Base-by-base conservation (phyloP, 495 filamentous ascomycete species). In the Neurospora sp. region DNA sequence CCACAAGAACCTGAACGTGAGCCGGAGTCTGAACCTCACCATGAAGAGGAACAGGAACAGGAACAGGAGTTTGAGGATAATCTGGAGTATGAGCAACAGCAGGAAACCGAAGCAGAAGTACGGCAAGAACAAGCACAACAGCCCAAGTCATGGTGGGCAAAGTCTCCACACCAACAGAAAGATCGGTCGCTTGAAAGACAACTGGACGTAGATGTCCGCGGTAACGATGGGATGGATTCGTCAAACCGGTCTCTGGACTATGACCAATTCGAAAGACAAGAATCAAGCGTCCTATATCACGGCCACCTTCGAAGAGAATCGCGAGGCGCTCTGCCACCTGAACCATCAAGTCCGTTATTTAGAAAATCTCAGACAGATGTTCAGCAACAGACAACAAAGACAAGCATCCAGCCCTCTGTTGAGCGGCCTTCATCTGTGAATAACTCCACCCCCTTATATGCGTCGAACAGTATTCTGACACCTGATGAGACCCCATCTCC, bases 401-500 rank as follows among this genome's bases (percentile, higher is more conserved):
- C 65, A 65, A 71, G 14, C 16, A 78, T 80, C 47, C 77, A 79
- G 77, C 78, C 78, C 78, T 82, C 79, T 61, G 74, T 80, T 65
- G 77, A 80, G 71, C 78, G 80, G 80, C 74, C 75, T 22, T 80
- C 80, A 77, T 74, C 73, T 75, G 77, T 78, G 74, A 79, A 80
- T 77, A 71, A 77, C 69, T 75, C 81, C 76, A 80, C 77, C 42
- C 74, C 80, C 69, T 77, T 78, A 71, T 77, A 80, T 75, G 79
- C 80, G 12, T 79, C 80, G 41, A 81, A 77, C 73, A 84, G 85
- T 79, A 80, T 87, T 74, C 81, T 83, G 77, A 88, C 86, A 59
- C 86, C 86, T 69, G 86, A 87, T 69, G 84, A 87, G 77, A 87
- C 86, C 40, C 84, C 86, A 69, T 87, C 86, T 41, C 86, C 86